These are phyloP conservation scores for Salix dunnii DNA, from an alignment of 345 rosid genomes.

Conservation along the genomic window DNA sequence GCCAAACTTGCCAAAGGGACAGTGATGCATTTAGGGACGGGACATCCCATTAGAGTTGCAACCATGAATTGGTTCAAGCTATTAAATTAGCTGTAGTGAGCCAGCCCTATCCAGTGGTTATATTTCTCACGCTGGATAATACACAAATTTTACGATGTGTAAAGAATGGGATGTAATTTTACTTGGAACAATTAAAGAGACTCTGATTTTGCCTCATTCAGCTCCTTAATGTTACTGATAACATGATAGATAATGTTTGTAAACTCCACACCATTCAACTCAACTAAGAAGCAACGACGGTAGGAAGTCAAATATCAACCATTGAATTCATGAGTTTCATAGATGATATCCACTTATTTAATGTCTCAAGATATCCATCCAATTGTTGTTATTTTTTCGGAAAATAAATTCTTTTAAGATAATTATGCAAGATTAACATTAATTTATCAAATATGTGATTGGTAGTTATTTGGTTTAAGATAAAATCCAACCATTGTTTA, in stretches of 20 bases:
- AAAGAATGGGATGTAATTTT: not conserved
- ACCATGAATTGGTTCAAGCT: not conserved
- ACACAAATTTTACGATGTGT: not conserved
- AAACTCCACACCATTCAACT: not conserved
- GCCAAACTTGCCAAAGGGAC: not conserved
- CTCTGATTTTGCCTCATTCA: not conserved
- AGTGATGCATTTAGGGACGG: not conserved
- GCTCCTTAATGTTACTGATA: no score
- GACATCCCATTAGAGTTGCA: not conserved
- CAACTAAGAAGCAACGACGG: not conserved
- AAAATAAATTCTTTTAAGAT: no score
- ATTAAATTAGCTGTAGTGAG: not conserved
- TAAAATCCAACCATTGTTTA: no score
- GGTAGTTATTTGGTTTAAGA: not conserved
- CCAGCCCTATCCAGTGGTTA: not conserved
- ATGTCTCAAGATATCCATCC: no score
- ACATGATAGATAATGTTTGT: not conserved
- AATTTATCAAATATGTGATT: not conserved
- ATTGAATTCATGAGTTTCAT: no score
- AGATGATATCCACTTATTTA: no score
- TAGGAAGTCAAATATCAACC: no score
- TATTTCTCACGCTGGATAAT: constrained; percentile 3
- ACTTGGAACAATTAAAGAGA: not conserved
- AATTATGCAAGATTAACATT: no score
- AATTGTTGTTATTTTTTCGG: no score